Base-by-base conservation (phyloP, 2,329 filamentous ascomycete species). In the Nigrograna mackinnonii region DNA sequence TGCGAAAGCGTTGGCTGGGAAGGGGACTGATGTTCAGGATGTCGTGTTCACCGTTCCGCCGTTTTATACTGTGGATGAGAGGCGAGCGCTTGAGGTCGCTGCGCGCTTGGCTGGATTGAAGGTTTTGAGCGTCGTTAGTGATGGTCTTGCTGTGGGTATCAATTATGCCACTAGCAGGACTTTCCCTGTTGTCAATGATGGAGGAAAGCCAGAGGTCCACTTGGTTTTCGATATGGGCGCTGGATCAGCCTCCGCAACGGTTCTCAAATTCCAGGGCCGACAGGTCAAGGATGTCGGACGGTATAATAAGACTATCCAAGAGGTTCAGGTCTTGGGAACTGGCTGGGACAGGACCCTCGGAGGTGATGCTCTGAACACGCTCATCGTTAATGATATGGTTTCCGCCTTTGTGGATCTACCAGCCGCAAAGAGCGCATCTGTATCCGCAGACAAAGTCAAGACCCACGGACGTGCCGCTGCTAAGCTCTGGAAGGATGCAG, bases 151-250 rank as follows among this genome's bases (percentile, higher is more conserved):
- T 22, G 92, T 99, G 44, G 94, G 91, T 19, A 73, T 99, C 55
- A 95, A 99, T 73, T 99, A 97, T 69, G 94, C 94, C 32, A 96
- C 91, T 20, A 87, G 83, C 60, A 84, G 94, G 59, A 90, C 87
- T 13, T 99, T 97, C 70, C 90, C 91, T 26, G 78, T 92, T 46
- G 77, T 94, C 46, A 87, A 83, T 41, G 85, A 94, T 40, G 90
- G 89, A 41, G 86, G 82, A 52, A 91, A 91, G 74, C 86, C 94
- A 1, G 94, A 99, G 70, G 83, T 91, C 58, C 90, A 99, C 72
- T 74, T 99, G 67, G 83, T 99, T 21, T 99, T 94, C 63, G 94
- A 99, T 66, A 97, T 99, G 91, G 94, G 94, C 54, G 91, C 94
- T 54, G 94, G 94, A 4, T 96, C 90, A 34, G 88, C 92, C 22